Conservation (phyloP, 192 early-diverging fungal genomes). For the Mortierella alpina region DNA sequence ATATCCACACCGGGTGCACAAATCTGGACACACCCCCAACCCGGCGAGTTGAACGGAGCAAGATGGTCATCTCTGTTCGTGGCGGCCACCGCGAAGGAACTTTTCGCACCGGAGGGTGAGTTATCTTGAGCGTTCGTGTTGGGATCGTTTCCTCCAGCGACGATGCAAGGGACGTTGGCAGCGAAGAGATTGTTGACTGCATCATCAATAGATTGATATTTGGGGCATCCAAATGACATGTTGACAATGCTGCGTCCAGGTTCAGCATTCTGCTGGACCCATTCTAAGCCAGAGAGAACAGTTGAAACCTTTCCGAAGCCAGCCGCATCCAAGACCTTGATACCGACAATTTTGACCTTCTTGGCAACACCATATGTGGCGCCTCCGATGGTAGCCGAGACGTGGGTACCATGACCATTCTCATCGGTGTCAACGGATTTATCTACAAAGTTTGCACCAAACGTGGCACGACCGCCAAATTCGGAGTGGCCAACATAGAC, state of each 20-base stretch:
- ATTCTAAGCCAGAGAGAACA: conserved; percentile 85
- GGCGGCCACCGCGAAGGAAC: conserved; percentile 62
- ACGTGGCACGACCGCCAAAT: conserved; percentile 63
- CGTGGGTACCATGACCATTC: conserved; percentile 77
- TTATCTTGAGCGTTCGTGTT: conserved; percentile 62
- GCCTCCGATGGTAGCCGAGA: conserved; percentile 74
- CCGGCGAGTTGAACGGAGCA: conserved; percentile 64
- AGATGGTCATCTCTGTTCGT: conserved; percentile 48
- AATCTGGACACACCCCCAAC: conserved; percentile 70
- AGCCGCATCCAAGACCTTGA: conserved; percentile 64
- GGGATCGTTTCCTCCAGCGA: conserved; percentile 70
- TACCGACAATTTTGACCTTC: conserved; percentile 62
- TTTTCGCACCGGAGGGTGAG: conserved; percentile 59
- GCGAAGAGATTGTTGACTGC: conserved; percentile 57
- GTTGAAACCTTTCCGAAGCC: conserved; percentile 53
- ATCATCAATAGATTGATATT: conserved; percentile 56
- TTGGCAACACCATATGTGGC: conserved; percentile 68
- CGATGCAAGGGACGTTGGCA: conserved; percentile 65
- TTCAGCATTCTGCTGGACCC: conserved; percentile 79
- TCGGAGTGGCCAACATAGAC: conserved; percentile 54
- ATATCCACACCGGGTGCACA: conserved; percentile 71
- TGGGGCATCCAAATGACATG: conserved; percentile 68
- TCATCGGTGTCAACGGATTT: conserved; percentile 53
- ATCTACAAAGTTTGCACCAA: conserved; percentile 40
- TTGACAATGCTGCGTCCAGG: conserved; percentile 85